Conservation (phyloP, 805 yeast species). For the Metschnikowia picachoensis region DNA sequence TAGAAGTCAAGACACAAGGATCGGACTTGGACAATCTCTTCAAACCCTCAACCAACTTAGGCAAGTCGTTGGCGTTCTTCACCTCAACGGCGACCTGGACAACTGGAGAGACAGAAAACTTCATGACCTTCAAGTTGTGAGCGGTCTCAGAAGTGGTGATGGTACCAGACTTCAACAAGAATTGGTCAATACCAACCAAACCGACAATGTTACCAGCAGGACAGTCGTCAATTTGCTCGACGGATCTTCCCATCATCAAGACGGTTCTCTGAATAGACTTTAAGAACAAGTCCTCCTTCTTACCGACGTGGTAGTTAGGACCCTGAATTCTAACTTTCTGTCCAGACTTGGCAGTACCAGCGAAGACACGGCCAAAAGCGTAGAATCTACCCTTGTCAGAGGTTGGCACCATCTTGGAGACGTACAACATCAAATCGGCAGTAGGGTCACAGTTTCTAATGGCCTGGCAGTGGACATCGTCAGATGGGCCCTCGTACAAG, state of each 20-base stretch:
- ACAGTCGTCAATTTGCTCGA: constrained; percentile 97
- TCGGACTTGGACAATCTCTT: constrained; percentile 99
- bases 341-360: constrained; percentile 99
- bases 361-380: constrained; percentile 99
- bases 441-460: constrained; percentile 98
- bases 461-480: constrained; percentile 85
- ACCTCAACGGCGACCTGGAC: constrained; percentile 99
- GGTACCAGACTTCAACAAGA: constrained; percentile 99
- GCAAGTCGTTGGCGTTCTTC: constrained; percentile 98
- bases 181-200: constrained; percentile 99
- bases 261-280: constrained; percentile 99
- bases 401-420: constrained; percentile 99
- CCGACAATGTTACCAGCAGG: constrained; percentile 99
- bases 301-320: constrained; percentile 98
- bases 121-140: constrained; percentile 99
- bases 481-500: constrained; percentile 97
- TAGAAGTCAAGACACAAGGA: constrained; percentile 91
- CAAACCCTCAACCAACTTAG: constrained; percentile 99
- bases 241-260: constrained; percentile 98
- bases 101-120: constrained; percentile 99
- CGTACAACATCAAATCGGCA: constrained; percentile 98
- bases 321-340: constrained; percentile 99
- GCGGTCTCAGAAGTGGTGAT: constrained; percentile 94
- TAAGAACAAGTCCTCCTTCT: constrained; percentile 94
- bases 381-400: constrained; percentile 99